phyloP scores from a whole-genome alignment of 2,329 filamentous ascomycete genomes.

The Paecilomyces sp. region DNA sequence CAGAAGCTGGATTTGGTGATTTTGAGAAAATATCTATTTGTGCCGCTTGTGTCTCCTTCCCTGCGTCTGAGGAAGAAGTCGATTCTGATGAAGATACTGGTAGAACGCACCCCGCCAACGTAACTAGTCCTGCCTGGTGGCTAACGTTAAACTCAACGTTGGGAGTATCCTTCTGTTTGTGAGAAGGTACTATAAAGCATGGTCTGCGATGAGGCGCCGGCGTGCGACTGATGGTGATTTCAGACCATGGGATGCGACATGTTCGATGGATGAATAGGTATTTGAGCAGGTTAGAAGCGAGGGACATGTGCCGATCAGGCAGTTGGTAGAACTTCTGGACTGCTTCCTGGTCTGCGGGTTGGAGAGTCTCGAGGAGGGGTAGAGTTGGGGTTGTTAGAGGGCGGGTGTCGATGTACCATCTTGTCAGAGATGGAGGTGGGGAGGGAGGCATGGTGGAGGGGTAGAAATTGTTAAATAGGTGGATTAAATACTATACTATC shows the following conservation, averaged over 20 bases:
- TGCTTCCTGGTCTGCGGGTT: conserved; percentile 42
- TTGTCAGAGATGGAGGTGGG: conserved; percentile 17
- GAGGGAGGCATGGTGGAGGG: not conserved
- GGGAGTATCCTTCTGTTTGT: conserved; percentile 8
- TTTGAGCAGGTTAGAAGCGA: conserved; percentile 56
- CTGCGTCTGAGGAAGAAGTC: no score
- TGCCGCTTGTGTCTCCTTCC: not conserved
- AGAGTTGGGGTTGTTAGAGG: conserved; percentile 23
- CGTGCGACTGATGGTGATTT: conserved; percentile 48
- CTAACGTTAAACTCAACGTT: conserved; percentile 57
- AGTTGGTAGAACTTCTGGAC: conserved; percentile 45
- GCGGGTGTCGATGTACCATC: conserved; percentile 41
- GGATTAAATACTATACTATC: no score
- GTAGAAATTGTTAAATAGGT: not conserved
- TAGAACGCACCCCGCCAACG: conserved; percentile 44
- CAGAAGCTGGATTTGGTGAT: conserved; percentile 4
- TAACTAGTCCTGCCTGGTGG: conserved; percentile 57
- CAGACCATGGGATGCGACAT: conserved; percentile 50
- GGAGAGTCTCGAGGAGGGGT: conserved; percentile 34
- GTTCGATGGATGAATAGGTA: conserved; percentile 51
- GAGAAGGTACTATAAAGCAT: conserved; percentile 42
- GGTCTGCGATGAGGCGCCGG: conserved; percentile 43
- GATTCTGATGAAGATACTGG: conserved; percentile 6
- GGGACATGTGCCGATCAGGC: conserved; percentile 53
- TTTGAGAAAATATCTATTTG: not conserved